Base-by-base conservation (phyloP, 495 filamentous ascomycete genomes). In the Penicillium lagena region DNA sequence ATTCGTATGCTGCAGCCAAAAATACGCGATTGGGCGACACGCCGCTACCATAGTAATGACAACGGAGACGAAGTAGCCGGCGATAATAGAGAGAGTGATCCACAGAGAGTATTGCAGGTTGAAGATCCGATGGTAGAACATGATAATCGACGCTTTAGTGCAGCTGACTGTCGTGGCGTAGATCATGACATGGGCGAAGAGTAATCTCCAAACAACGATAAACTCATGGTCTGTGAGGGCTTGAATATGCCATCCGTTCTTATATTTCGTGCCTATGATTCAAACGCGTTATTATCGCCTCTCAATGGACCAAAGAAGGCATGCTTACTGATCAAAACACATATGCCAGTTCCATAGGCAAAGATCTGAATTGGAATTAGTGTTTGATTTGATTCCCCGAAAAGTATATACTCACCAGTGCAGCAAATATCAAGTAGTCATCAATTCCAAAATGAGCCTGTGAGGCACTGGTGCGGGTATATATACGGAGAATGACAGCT, bases 71-170 rank as follows among this genome's bases (percentile, higher is more conserved):
- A 44, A 54, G 14, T 50, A 50, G 6, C 43, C 44, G 1, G 47
- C 2, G 6, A 43, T 27, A 9, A 54, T 12, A 36, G 40, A 32
- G 29, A 50, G 31, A 31, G 36, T 39, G 7, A 40, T 14, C 12
- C 42, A 43, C 29, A 54, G 22, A n/a, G 44, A 47, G 35, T 40
- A 50, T 4, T 13, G 43, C 12, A 54, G 33, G 32, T 42, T 45
- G 29, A 54, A 50, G n/a, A 54, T 46, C 8, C 47, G 51, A 4
- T 41, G 43, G 29, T 54, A 54, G n/a, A 46, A 54, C 35, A 50
- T 34, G 13, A 54, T 40, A 13, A 54, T 50, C 9, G 47, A 50
- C 1, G 37, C 39, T 42, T 54, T 54, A 33, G 41, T 54, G n/a
- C 39, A 44, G 5, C 45, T 49, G n/a, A 49, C 42, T 3, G 46